Evolutionary conservation across 1,284 basidiomycete genomes (phyloP), one percentile per base, ranked within the genome.

Genomic region (Ganoderma leucocontextum): DNA sequence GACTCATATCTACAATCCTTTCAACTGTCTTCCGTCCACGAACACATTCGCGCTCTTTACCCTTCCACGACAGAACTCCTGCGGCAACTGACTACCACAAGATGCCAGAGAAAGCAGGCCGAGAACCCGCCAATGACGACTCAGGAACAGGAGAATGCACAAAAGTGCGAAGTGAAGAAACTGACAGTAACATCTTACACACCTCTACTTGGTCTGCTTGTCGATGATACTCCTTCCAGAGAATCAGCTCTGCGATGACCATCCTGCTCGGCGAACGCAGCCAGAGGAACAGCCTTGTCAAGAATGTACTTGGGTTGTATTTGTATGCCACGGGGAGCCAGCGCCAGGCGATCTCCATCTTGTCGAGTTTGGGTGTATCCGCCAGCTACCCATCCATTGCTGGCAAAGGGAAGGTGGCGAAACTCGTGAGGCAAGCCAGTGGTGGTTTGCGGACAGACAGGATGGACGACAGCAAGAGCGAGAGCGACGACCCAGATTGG

Each of bases 261-360:
- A 75, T 9, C 19, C 33, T 59, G 13, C 73, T 82, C 0, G 74
- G 75, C 0, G 78, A 78, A 62, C 77, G 75, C 17, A 82, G 80
- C 61, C 74, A 78, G 38, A 59, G 52, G 2, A 82, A 83, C 64
- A 80, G 77, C 63, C 68, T 74, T 3, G 53, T 69, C 0, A 75
- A 75, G 41, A 71, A 75, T 5, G 57, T 80, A n/a, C 59, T 78
- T n/a, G 76, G 71, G 0, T 65, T 81, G 3, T 82, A 80, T 60
- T 72, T 83, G 4, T 80, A 79, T 60, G 78, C 76, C 0, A 75
- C 74, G 0, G 80, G 80, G 1, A 73, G 76, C 0, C 70, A 74
- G 17, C 74, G 79, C 2, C 80, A 82, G 68, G 65, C 66, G 0
- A 76, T 80, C 29, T 65, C 70, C 22, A 75, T 81, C 3, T 52